Percentiles rank a stretch among this genome's conserved stretches.
These are phyloP conservation scores for Leishmania lainsoni DNA, from an alignment of 208 protist species.

Conservation along the genomic window DNA sequence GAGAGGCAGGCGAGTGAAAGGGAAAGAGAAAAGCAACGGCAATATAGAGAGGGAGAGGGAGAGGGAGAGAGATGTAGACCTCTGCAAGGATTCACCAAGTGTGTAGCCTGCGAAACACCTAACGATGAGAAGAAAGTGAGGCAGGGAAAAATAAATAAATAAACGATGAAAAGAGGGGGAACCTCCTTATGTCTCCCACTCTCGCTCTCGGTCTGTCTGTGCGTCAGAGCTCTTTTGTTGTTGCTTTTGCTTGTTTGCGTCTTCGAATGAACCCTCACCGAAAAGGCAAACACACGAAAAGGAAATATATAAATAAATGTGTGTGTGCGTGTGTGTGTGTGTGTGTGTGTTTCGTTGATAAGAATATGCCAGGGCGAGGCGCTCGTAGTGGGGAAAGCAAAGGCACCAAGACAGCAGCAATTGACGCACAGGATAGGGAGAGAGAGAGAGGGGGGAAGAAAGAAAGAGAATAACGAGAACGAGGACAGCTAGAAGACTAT, in stretches of 20 bases:
- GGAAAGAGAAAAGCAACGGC: background rate
- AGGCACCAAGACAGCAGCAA: background rate
- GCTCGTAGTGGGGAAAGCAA: too few species aligned
- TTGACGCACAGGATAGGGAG: too few species aligned
- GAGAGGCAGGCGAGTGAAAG: background rate
- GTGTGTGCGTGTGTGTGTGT: too few species aligned
- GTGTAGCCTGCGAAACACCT: background rate
- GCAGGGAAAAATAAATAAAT: background rate
- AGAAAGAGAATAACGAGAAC: background rate
- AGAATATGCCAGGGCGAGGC: too few species aligned
- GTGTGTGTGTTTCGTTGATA: too few species aligned
- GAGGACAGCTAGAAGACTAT: background rate
- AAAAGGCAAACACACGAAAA: too few species aligned
- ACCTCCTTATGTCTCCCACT: background rate
- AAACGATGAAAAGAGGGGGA: background rate
- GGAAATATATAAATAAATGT: too few species aligned
- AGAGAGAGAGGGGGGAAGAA: conserved; percentile 2
- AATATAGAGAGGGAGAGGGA: background rate
- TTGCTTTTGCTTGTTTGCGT: too few species aligned
- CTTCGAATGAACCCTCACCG: too few species aligned
- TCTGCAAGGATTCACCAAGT: background rate
- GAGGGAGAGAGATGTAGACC: background rate
- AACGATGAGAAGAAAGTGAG: background rate
- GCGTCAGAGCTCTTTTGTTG: background rate
- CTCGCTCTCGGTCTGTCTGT: background rate